Percentiles rank a stretch among this genome's conserved stretches.
These are phyloP conservation scores for Diaporthe citriasiana DNA, from an alignment of 2,329 filamentous ascomycete species.

Conservation along the genomic window DNA sequence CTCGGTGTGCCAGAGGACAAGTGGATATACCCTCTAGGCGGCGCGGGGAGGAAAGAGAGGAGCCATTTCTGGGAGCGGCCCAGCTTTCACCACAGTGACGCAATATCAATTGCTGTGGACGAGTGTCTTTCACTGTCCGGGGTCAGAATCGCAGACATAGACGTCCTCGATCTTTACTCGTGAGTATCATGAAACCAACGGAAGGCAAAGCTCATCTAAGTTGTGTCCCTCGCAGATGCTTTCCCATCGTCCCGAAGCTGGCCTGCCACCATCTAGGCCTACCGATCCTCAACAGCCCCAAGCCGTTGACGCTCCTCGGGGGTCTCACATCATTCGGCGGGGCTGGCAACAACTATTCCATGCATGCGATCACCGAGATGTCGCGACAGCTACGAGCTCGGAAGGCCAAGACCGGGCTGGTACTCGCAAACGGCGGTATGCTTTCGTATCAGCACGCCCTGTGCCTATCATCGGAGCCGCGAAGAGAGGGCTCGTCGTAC, in stretches of 20 bases:
- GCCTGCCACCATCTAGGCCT: conserved; percentile 72
- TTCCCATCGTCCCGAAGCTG: conserved; percentile 78
- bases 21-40: conserved; percentile 76
- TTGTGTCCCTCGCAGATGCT: conserved; percentile 64
- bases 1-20: conserved; percentile 67
- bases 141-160: conserved; percentile 65
- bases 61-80: conserved; percentile 74
- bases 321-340: conserved; percentile 78
- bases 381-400: conserved; percentile 64
- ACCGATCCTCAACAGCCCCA: conserved; percentile 58
- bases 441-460: conserved; percentile 76
- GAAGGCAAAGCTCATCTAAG: neutral
- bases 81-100: conserved; percentile 69
- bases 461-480: conserved; percentile 65
- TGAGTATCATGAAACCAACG: conserved; percentile 47
- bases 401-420: conserved; percentile 63
- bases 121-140: conserved; percentile 63
- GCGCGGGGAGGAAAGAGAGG: conserved; percentile 72
- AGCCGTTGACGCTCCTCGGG: conserved; percentile 73
- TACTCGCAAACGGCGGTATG: conserved; percentile 76
- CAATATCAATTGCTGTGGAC: conserved; percentile 71
- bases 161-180: conserved; percentile 76
- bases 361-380: conserved; percentile 74
- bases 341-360: conserved; percentile 79
- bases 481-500: conserved; percentile 35